Evolutionary conservation across 208 protist genomes (phyloP).

Genomic region (Trichomonas gallinae): DNA sequence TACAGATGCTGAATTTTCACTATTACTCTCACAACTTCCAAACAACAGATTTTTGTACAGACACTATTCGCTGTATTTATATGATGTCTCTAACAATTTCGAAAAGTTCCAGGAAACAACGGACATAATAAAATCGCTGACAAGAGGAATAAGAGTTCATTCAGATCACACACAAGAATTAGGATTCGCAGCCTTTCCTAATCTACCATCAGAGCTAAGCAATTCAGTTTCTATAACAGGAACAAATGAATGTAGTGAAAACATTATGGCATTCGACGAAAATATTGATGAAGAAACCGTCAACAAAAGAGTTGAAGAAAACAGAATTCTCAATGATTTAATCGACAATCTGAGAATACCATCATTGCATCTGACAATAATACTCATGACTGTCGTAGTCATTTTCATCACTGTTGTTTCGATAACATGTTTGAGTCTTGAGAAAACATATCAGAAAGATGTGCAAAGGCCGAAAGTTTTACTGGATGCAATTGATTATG

Average conservation of each 20-base stretch:
- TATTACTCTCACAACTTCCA: not conserved
- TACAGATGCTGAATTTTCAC: not conserved
- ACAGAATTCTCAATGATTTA: not conserved
- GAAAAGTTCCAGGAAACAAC: not conserved
- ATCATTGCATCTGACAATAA: not conserved
- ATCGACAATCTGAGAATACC: not conserved
- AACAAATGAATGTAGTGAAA: not conserved
- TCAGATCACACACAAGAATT: not conserved
- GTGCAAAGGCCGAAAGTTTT: not conserved
- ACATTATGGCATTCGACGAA: not conserved
- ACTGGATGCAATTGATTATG: not conserved
- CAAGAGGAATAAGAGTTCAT: not conserved
- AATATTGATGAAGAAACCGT: not conserved
- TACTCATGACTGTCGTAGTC: not conserved
- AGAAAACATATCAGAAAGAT: not conserved
- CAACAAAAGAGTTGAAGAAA: not conserved
- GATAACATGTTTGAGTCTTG: not conserved
- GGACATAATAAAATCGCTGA: not conserved
- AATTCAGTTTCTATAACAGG: too few species aligned
- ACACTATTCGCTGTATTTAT: not conserved
- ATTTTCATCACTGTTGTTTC: not conserved
- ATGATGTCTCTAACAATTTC: not conserved
- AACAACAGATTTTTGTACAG: not conserved
- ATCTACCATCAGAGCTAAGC: not conserved
- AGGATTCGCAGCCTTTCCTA: not conserved